These are phyloP conservation scores for Termitomyces sp. DNA, from an alignment of 768 basidiomycete species.

Conservation along the genomic window DNA sequence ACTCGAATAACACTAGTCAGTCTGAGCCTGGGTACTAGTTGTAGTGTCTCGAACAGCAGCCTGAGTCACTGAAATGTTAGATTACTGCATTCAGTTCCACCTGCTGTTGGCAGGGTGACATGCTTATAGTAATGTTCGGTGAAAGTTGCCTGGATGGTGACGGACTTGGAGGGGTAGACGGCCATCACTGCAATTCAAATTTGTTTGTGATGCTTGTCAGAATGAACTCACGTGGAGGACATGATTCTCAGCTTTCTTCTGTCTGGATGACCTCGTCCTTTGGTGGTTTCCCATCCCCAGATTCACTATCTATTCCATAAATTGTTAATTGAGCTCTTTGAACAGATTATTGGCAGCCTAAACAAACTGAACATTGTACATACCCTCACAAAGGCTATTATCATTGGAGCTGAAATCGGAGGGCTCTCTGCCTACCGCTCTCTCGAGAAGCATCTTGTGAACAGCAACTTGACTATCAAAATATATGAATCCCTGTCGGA, in stretches of 20 bases:
- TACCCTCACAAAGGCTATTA: constrained; percentile 29
- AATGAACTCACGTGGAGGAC: neutral
- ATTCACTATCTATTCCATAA: constrained; percentile 10
- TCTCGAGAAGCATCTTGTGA: constrained; percentile 25
- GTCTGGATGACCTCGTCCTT: neutral
- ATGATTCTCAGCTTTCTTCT: too few species aligned
- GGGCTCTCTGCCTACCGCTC: constrained; percentile 27
- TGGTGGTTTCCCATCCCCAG: neutral
- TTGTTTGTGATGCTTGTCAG: neutral
- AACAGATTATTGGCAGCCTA: neutral
- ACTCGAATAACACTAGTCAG: too few species aligned
- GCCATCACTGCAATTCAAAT: neutral
- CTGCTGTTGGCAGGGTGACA: too few species aligned
- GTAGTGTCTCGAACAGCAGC: too few species aligned
- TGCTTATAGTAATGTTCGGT: too few species aligned
- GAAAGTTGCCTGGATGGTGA: too few species aligned
- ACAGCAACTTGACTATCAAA: constrained; percentile 13
- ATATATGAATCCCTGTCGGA: constrained; percentile 29
- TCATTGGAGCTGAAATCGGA: constrained; percentile 29
- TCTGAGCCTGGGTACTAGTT: too few species aligned
- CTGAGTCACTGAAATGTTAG: too few species aligned
- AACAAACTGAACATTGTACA: too few species aligned
- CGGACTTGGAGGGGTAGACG: neutral
- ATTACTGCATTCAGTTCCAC: too few species aligned
- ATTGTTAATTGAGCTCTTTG: neutral